A percentile compares a stretch with the other conserved stretches of the same genome.
Evolutionary conservation across 345 rosid species (phyloP).

Genomic region (Aquilaria sinensis): DNA sequence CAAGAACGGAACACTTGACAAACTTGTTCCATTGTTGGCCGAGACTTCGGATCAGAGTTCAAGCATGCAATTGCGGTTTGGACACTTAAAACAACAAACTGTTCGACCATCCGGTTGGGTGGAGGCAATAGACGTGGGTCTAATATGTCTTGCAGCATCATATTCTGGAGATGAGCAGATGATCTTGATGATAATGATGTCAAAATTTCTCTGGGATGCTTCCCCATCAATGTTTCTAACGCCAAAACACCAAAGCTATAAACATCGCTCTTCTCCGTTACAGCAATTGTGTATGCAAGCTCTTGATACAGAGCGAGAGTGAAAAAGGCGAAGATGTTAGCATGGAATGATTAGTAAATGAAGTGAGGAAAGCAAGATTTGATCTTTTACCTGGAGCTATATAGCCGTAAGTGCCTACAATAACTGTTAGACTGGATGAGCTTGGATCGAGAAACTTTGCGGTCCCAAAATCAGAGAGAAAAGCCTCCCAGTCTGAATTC

Average conservation of each 20-base stretch:
- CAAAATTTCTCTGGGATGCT: slow-evolving; percentile 13
- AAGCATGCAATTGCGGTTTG: slow-evolving; percentile 13
- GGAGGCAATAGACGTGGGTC: no score
- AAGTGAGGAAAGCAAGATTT: no score
- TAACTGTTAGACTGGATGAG: neutral
- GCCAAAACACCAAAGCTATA: no score
- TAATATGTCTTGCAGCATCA: neutral
- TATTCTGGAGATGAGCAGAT: neutral
- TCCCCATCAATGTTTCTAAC: slow-evolving; percentile 8
- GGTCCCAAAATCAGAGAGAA: no score
- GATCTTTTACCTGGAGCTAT: neutral
- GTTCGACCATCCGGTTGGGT: no score
- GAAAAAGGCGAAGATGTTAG: no score
- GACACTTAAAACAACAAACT: neutral
- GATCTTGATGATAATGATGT: neutral
- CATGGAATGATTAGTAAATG: no score
- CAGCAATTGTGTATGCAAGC: no score
- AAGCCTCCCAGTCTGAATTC: no score
- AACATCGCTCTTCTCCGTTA: no score
- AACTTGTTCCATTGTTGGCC: slow-evolving; percentile 12
- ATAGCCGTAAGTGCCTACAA: neutral
- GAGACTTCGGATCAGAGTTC: neutral
- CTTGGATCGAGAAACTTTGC: neutral
- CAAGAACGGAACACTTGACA: neutral
- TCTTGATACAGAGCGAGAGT: no score